Conservation (phyloP, 2,329 filamentous ascomycete genomes). For the Pyrenophora graminea region DNA sequence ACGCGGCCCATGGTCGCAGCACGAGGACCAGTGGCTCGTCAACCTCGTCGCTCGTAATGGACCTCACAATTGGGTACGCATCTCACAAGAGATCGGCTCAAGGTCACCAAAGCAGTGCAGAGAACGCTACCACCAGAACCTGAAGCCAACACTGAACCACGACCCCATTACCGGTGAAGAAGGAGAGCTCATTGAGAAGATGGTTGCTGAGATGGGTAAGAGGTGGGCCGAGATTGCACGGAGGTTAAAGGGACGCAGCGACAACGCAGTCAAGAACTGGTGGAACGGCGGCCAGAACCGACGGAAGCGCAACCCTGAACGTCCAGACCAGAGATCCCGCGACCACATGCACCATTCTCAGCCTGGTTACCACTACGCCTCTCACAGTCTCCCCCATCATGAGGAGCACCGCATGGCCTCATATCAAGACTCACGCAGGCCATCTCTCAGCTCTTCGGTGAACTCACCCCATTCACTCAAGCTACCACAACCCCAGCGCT, state of each 20-base stretch:
- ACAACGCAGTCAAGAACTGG: conserved; percentile 98
- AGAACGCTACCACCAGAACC: conserved; percentile 91
- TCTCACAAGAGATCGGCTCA: conserved; percentile 73
- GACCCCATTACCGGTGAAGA: conserved; percentile 81
- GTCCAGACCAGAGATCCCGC: conserved; percentile 31
- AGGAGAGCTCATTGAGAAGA: conserved; percentile 71
- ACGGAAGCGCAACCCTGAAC: conserved; percentile 55
- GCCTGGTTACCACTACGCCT: conserved; percentile 36
- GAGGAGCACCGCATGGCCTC: conserved; percentile 33
- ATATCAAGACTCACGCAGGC: conserved; percentile 37
- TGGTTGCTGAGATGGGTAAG: conserved; percentile 79
- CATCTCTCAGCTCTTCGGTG: conserved; percentile 33
- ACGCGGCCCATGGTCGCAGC: conserved; percentile 81
- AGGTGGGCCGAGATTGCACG: conserved; percentile 93
- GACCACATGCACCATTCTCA: conserved; percentile 41
- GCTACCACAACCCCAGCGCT: conserved; percentile 40
- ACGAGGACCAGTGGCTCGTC: conserved; percentile 73
- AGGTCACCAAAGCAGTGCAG: conserved; percentile 93
- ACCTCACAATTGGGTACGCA: conserved; percentile 86
- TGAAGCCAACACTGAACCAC: conserved; percentile 79
- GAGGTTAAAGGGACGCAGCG: conserved; percentile 78
- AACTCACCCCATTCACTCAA: conserved; percentile 37
- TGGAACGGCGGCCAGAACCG: conserved; percentile 94
- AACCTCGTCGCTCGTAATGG: conserved; percentile 72
- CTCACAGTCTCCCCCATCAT: conserved; percentile 29